These are phyloP conservation scores for Ogataea nakhonphanomensis DNA, from an alignment of 805 yeast species.

Conservation along the genomic window DNA sequence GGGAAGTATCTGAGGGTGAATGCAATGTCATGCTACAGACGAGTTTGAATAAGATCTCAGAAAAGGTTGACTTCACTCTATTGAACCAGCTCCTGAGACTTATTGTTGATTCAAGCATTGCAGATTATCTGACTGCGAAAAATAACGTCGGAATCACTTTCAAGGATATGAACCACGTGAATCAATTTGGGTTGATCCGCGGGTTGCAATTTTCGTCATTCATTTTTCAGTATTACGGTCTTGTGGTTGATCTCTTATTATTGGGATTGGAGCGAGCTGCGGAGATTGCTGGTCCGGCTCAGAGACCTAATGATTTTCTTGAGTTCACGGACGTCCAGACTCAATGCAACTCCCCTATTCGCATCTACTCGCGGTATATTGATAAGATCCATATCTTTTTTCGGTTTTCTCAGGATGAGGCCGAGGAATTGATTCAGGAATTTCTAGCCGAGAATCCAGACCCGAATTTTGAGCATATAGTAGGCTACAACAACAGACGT, in stretches of 20 bases:
- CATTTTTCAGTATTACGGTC: constrained; percentile 85
- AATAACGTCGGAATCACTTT: constrained; percentile 78
- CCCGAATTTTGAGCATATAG: constrained; percentile 82
- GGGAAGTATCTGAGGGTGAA: constrained; percentile 76
- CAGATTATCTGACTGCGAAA: constrained; percentile 91
- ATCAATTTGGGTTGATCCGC: constrained; percentile 80
- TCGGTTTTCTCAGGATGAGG: constrained; percentile 69
- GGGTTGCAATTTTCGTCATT: constrained; percentile 92
- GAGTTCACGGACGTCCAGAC: constrained; percentile 58
- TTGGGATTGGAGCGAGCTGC: constrained; percentile 84
- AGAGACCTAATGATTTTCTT: constrained; percentile 70
- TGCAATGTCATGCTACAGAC: constrained; percentile 84
- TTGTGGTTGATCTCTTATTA: constrained; percentile 74
- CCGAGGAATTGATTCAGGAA: constrained; percentile 71
- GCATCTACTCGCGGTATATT: constrained; percentile 76
- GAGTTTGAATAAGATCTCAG: constrained; percentile 63
- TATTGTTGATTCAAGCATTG: constrained; percentile 84
- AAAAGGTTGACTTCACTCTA: constrained; percentile 84
- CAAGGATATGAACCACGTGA: constrained; percentile 93
- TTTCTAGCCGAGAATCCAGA: constrained; percentile 84
- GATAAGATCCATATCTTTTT: constrained; percentile 80
- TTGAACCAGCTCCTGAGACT: constrained; percentile 77
- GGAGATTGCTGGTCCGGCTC: constrained; percentile 79
- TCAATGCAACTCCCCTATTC: constrained; percentile 71
- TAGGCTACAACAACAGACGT: constrained; percentile 81